Evolutionary conservation across 2,329 filamentous ascomycete genomes (phyloP).

Genomic region (Phaeosphaeriaceae sp.): DNA sequence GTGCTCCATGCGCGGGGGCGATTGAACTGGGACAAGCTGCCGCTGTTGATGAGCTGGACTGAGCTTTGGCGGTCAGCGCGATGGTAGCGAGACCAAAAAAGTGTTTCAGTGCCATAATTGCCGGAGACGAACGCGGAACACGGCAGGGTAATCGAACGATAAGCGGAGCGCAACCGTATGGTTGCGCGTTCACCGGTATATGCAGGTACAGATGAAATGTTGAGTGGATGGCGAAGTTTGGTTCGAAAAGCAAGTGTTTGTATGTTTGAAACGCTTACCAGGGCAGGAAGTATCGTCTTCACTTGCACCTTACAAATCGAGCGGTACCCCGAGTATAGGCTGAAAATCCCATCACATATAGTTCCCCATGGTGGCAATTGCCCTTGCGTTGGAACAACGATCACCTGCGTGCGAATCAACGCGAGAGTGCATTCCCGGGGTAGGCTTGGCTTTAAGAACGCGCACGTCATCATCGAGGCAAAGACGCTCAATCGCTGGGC

Average conservation of each 20-base stretch:
- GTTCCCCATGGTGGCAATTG: conserved; percentile 24
- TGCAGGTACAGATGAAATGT: conserved; percentile 13
- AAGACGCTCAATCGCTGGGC: conserved; percentile 8
- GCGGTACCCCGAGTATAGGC: background rate
- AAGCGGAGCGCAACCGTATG: conserved; percentile 4
- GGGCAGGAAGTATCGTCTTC: background rate
- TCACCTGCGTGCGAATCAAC: background rate
- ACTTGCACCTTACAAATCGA: background rate
- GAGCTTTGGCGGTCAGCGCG: conserved; percentile 30
- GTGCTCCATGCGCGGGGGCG: conserved; percentile 46
- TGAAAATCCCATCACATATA: conserved; percentile 8
- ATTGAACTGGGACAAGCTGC: conserved; percentile 47
- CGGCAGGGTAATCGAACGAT: conserved; percentile 3
- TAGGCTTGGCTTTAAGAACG: conserved; percentile 23
- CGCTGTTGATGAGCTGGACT: conserved; percentile 21
- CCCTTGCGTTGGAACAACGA: conserved; percentile 10
- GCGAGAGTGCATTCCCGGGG: background rate
- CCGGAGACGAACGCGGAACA: background rate
- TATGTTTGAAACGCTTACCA: background rate
- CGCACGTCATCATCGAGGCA: conserved; percentile 23
- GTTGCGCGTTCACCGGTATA: background rate
- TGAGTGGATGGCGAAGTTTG: background rate
- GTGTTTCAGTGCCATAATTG: conserved; percentile 30
- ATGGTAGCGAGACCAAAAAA: conserved; percentile 33
- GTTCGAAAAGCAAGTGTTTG: background rate